Conservation (phyloP, 768 basidiomycete genomes). For the Pulveroboletus sp. region DNA sequence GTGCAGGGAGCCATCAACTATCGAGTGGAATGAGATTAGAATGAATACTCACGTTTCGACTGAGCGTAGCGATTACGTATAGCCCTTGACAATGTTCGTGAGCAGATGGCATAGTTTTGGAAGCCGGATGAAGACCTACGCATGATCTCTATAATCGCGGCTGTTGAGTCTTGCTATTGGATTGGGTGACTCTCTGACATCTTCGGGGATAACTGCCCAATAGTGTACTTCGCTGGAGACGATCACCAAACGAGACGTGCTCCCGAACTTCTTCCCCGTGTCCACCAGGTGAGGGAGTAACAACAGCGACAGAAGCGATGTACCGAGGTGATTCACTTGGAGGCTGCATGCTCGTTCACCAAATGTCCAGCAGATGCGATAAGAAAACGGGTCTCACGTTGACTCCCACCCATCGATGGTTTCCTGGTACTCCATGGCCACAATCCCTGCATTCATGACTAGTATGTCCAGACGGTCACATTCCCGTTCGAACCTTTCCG, state of each 20-base stretch:
- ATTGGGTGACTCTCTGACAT: slow-evolving; percentile 15
- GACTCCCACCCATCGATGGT: slow-evolving; percentile 46
- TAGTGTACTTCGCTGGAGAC: slow-evolving; percentile 30
- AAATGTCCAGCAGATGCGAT: background rate
- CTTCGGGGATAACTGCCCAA: slow-evolving; percentile 12
- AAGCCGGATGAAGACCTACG: slow-evolving; percentile 11
- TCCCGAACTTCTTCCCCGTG: slow-evolving; percentile 22
- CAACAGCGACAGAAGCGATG: slow-evolving; percentile 29
- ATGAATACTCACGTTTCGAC: slow-evolving; percentile 23
- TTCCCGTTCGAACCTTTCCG: slow-evolving; percentile 6
- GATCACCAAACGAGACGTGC: slow-evolving; percentile 26
- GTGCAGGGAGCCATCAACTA: too few species aligned
- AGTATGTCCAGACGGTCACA: slow-evolving; percentile 28
- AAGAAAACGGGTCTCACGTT: slow-evolving; percentile 17
- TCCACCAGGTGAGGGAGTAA: slow-evolving; percentile 30
- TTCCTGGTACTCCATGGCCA: slow-evolving; percentile 5
- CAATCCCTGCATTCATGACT: slow-evolving; percentile 40
- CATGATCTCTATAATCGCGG: slow-evolving; percentile 15
- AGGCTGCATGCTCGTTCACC: slow-evolving; percentile 15
- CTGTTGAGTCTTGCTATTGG: slow-evolving; percentile 25
- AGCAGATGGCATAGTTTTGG: background rate
- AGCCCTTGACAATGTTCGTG: slow-evolving; percentile 1
- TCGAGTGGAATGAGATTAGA: background rate
- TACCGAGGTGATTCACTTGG: slow-evolving; percentile 34
- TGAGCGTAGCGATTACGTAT: slow-evolving; percentile 20